phyloP scores from a whole-genome alignment of 139 green algal genomes.

The Chlamydomonas sphaeroides region DNA sequence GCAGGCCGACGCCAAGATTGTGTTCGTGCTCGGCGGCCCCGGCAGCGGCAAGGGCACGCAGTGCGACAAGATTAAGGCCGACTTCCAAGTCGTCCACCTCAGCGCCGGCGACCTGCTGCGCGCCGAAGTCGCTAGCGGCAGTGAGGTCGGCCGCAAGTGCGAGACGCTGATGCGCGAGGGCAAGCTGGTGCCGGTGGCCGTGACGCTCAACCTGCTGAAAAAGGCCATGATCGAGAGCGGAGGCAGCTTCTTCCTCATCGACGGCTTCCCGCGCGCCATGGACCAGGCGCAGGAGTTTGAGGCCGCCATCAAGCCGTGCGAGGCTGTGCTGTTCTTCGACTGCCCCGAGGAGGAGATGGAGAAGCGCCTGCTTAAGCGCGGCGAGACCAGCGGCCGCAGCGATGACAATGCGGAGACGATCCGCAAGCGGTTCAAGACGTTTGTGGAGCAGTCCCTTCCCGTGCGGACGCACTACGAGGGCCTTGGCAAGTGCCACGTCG shows the following conservation, averaged over 20 bases:
- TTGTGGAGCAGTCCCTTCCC: constrained; percentile 83
- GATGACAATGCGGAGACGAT: constrained; percentile 89
- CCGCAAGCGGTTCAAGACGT: constrained; percentile 92
- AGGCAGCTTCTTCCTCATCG: constrained; percentile 78
- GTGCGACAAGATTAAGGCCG: constrained; percentile 53
- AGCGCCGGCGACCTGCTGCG: constrained; percentile 79
- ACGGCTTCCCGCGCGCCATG: constrained; percentile 89
- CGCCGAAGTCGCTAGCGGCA: constrained; percentile 74
- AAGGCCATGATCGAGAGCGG: constrained; percentile 71
- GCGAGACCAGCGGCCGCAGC: constrained; percentile 62
- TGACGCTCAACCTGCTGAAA: constrained; percentile 11
- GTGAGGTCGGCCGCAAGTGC: constrained; percentile 63
- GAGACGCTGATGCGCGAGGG: constrained; percentile 86
- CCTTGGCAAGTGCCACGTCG: constrained; percentile 68
- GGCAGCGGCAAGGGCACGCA: constrained; percentile 62
- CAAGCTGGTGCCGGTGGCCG: constrained; percentile 73
- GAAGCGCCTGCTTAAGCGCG: constrained; percentile 63
- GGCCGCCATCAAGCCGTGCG: constrained; percentile 49
- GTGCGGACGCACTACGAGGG: constrained; percentile 87
- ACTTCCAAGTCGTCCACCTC: constrained; percentile 49
- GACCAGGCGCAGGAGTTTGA: constrained; percentile 83
- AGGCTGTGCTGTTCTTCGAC: constrained; percentile 49
- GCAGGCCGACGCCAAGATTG: constrained; percentile 14
- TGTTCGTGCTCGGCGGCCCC: constrained; percentile 75
- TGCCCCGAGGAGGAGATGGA: constrained; percentile 60